Base-by-base conservation (phyloP, 1,139 yeast genomes). In the Saccharomyces pastorianus region DNA sequence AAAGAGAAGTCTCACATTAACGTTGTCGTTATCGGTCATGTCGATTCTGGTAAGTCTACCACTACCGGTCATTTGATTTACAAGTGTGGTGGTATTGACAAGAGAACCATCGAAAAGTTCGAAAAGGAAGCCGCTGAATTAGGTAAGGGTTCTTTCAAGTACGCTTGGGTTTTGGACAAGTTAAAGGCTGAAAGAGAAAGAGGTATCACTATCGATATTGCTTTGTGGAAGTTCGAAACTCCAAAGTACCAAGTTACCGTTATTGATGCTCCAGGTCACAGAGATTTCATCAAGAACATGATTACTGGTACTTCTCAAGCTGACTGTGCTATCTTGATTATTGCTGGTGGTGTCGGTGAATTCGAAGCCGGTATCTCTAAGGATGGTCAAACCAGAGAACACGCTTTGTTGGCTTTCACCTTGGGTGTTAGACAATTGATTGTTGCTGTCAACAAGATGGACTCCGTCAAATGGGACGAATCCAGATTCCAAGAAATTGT, bases 21-120 rank as follows among this genome's bases (percentile, higher is more conserved):
- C 95, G 90, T 89, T 80, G 96, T 89, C 78, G 96, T 89, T 76
- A 89, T 89, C 77, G 96, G 98, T 80, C 98, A 90, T 95, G 96
- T 89, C 96, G 96, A 89, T 82, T 89, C 96, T 70, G 96, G 96
- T 82, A 89, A 90, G 81, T 89, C 96, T 67, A 89, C 96, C 76
- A 88, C 96, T 79, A 90, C 97, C 76, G 97, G 97, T 80, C 96
- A 90, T 85, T 88, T 91, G 82, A 91, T 85, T 70, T 85, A 86
- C 90, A 85, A 85, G 88, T 85, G 85, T 71, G 91, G 91, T 80
- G 93, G 93, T 85, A 85, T 85, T 72, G 62, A 89, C 83, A 89
- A 90, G 88, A 88, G 96, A 85, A 90, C 96, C 76, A 90, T 90
- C 74, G 96, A 90, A 83, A 89, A 89, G 88, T 89, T 89, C 81